Base-by-base conservation (phyloP, 1,284 basidiomycete genomes). In the Termitomyces sp. region DNA sequence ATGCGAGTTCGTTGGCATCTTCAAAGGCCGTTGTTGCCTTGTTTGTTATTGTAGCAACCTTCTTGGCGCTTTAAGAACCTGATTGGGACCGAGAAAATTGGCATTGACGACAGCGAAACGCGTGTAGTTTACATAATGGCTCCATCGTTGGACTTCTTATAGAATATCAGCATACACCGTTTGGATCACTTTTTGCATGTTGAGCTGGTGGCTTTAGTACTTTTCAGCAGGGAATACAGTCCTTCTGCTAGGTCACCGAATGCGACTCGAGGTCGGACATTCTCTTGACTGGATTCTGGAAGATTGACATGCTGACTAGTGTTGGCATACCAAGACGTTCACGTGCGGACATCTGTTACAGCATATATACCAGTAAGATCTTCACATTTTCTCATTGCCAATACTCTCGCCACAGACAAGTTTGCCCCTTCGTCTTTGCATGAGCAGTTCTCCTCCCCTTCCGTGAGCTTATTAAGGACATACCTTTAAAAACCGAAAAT, bases 401-500 rank as follows among this genome's bases (percentile, higher is more conserved):
- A 24, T 24, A 24, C 24, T 24, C 24, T 24, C 2, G 24, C 24
- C 24, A 24, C 24, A 24, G 5, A 24, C 24, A 24, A 24, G 34
- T 36, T 7, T 13, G 7, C 13, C 2, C 6, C 34, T n/a, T 34
- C 33, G 13, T 13, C 12, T 36, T 36, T 36, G 5, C 5, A 13
- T 13, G 15, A 13, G 15, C 5, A n/a, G 34, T n/a, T 1, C 5
- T n/a, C 34, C 15, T 36, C 15, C 15, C 34, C 15, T n/a, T 36
- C 34, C 34, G 6, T 6, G 15, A 36, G 34, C 15, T 30, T 30
- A 9, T 30, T 3, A 6, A 36, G 34, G 6, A 36, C 15, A 7
- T n/a, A 15, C 34, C 34, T 13, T 51, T 8, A 78, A 56, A 76
- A 73, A 0, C 77, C 80, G 65, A 88, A 88, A 30, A 88, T 87